phyloP scores from a whole-genome alignment of 306 rosid genomes.

The Cicer bijugum region DNA sequence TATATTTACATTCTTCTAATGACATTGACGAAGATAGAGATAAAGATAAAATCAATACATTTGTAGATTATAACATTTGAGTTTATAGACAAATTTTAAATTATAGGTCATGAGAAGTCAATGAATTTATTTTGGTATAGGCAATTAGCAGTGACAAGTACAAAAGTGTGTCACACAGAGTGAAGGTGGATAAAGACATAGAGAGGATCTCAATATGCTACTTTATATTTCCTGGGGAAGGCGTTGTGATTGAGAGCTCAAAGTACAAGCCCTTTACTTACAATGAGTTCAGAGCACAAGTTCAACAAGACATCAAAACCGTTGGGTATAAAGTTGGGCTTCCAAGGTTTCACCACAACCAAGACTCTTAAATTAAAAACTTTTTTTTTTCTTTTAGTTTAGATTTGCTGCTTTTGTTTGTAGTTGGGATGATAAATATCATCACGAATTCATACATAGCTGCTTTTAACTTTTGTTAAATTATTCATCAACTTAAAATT shows the following conservation, averaged over 20 bases:
- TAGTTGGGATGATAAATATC: neutral
- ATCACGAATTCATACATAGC: too few species aligned
- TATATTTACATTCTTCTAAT: too few species aligned
- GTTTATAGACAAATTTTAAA: too few species aligned
- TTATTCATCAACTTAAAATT: too few species aligned
- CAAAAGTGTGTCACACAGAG: conserved; percentile 69
- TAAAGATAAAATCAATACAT: too few species aligned
- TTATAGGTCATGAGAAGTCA: too few species aligned
- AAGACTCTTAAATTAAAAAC: neutral
- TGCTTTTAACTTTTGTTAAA: too few species aligned
- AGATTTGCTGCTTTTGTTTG: neutral
- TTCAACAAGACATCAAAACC: conserved; percentile 59
- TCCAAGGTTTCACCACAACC: conserved; percentile 50
- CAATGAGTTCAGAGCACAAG: conserved; percentile 64
- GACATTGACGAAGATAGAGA: too few species aligned
- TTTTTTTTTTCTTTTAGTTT: too few species aligned
- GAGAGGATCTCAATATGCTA: conserved; percentile 70
- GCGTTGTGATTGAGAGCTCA: conserved; percentile 58
- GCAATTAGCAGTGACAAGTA: conserved; percentile 68
- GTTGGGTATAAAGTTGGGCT: conserved; percentile 72
- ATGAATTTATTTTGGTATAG: conserved; percentile 39
- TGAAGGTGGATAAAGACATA: conserved; percentile 53
- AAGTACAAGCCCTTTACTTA: conserved; percentile 74
- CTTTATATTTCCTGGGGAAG: conserved; percentile 71
- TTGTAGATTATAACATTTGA: too few species aligned